A percentile compares a stretch with the other conserved stretches of the same genome.
Evolutionary conservation across 2,329 filamentous ascomycete species (phyloP).

Genomic region (Furcasterigmium furcatum): DNA sequence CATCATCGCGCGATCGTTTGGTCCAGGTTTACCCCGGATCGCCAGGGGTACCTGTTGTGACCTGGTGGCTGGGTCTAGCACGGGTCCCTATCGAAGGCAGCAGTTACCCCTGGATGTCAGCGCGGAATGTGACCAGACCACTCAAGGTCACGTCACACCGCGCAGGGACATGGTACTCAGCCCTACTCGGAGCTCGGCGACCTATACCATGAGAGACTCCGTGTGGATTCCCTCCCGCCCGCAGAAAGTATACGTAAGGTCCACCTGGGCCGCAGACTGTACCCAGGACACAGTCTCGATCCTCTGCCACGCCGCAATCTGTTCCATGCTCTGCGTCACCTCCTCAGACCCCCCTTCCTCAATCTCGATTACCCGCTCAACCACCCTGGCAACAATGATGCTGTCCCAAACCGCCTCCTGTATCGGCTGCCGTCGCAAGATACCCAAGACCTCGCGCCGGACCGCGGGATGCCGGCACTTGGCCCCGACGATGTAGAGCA

Average conservation of each 20-base stretch:
- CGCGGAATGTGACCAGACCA: too few relatives aligned
- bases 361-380: slow-evolving; percentile 30
- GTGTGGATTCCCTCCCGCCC: slow-evolving; percentile 15
- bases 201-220: slow-evolving; percentile 19
- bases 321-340: slow-evolving; percentile 17
- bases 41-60: too few relatives aligned
- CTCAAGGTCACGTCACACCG: too few relatives aligned
- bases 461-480: slow-evolving; percentile 29
- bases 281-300: slow-evolving; percentile 23
- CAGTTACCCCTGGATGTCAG: too few relatives aligned
- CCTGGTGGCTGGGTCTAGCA: too few relatives aligned
- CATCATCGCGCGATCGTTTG: too few relatives aligned
- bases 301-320: slow-evolving; percentile 22
- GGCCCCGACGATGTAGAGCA: slow-evolving; percentile 28
- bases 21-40: too few relatives aligned
- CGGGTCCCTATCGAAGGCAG: too few relatives aligned
- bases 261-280: slow-evolving; percentile 16
- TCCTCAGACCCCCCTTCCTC: slow-evolving; percentile 21
- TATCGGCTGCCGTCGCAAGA: slow-evolving; percentile 18
- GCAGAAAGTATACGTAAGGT: slow-evolving; percentile 27
- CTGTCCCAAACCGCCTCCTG: slow-evolving; percentile 31
- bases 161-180: too few relatives aligned
- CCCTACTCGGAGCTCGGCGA: too few relatives aligned
- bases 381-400: slow-evolving; percentile 18
- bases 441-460: slow-evolving; percentile 22